A percentile compares a stretch with the other conserved stretches of the same genome.
These are phyloP conservation scores for Polytrichum commune DNA, from an alignment of 225 moss, liverwort and hornwort species.

Conservation along the genomic window DNA sequence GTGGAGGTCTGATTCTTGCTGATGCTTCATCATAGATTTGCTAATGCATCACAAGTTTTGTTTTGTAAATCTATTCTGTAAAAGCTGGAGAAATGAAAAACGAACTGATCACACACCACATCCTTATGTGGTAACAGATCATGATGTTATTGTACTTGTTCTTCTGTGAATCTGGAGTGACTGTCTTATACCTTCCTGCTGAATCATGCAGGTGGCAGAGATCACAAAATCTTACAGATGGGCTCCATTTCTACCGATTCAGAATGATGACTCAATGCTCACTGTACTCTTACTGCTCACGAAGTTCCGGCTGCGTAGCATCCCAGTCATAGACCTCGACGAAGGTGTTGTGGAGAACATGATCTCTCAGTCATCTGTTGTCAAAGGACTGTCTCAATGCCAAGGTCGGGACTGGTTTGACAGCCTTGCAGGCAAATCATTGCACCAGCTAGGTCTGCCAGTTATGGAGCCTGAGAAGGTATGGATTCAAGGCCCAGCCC, in stretches of 20 bases:
- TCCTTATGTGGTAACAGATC: no score
- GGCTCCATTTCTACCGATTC: conserved; percentile 95
- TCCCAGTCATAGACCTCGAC: conserved; percentile 77
- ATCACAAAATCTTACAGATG: conserved; percentile 89
- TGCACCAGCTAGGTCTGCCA: conserved; percentile 73
- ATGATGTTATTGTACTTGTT: no score
- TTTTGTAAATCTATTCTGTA: no score
- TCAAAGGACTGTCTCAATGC: conserved; percentile 75
- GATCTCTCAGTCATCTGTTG: conserved; percentile 85
- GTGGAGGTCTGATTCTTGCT: no score
- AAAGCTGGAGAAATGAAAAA: no score
- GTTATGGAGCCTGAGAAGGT: conserved; percentile 76
- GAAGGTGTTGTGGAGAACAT: conserved; percentile 76
- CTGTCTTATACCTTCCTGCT: not conserved
- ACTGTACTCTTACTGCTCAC: conserved; percentile 87
- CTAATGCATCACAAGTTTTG: no score
- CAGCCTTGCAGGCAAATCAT: conserved; percentile 56
- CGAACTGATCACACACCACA: no score
- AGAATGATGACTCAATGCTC: conserved; percentile 81
- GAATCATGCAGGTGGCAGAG: conserved; percentile 58
- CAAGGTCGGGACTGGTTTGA: conserved; percentile 94
- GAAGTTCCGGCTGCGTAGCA: conserved; percentile 81
- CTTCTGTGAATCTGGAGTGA: no score
- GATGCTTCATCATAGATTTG: no score
- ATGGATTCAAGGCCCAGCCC: not conserved